Evolutionary conservation across 1,284 basidiomycete species (phyloP).

Genomic region (Ustilago sp.): DNA sequence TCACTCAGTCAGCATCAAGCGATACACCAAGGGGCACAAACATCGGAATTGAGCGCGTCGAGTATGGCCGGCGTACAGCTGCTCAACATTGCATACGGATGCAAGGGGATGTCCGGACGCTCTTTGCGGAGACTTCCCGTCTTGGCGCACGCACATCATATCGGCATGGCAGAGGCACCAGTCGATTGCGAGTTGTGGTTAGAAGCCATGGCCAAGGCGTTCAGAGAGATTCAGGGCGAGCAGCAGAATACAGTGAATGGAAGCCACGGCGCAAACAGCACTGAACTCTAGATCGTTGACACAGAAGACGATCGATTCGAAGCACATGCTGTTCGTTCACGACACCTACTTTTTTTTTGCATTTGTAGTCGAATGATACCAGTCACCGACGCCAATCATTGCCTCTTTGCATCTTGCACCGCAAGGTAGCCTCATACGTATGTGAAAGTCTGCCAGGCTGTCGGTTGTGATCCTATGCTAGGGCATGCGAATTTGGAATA

Average conservation of each 20-base stretch:
- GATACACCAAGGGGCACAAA: background rate
- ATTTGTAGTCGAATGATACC: background rate
- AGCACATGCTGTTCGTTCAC: background rate
- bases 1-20: background rate
- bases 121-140: conserved; percentile 89
- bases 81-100: conserved; percentile 77
- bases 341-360: background rate
- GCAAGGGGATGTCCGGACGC: conserved; percentile 89
- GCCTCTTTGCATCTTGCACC: background rate
- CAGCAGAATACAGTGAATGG: background rate
- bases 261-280: background rate
- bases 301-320: background rate
- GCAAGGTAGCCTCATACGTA: background rate
- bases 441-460: background rate
- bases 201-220: conserved; percentile 49
- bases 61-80: conserved; percentile 73
- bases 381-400: background rate
- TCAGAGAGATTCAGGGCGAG: conserved; percentile 24
- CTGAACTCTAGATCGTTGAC: background rate
- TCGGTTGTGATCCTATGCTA: background rate
- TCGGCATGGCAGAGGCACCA: conserved; percentile 70
- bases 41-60: background rate
- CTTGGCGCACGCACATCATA: conserved; percentile 85
- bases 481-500: background rate
- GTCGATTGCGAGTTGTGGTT: conserved; percentile 45